These are phyloP conservation scores for Mrakia blollopis DNA, from an alignment of 768 basidiomycete species.

Conservation along the genomic window DNA sequence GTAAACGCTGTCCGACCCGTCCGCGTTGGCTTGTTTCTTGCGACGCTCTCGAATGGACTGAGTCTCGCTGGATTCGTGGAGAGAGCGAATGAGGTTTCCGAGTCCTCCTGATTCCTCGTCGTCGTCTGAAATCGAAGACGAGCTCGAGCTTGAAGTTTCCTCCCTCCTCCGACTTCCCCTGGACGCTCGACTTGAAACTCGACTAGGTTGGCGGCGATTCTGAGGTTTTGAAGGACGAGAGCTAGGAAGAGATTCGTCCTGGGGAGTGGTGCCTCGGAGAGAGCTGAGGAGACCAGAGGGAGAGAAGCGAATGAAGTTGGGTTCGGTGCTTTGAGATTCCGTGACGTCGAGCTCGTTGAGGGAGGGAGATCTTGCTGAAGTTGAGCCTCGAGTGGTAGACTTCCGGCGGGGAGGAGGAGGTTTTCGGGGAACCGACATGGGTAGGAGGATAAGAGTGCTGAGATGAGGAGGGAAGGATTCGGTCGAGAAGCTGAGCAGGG, in stretches of 20 bases:
- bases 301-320: not conserved
- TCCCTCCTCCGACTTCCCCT: not conserved
- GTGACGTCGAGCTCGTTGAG: too few species aligned
- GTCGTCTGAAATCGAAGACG: not conserved
- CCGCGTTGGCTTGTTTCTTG: not conserved
- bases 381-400: too few species aligned
- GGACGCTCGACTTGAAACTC: not conserved
- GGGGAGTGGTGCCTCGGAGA: not conserved
- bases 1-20: not conserved
- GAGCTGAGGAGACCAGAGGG: constrained; percentile 1
- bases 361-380: too few species aligned
- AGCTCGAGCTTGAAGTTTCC: not conserved
- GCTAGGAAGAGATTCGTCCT: not conserved
- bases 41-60: not conserved
- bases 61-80: constrained; percentile 1
- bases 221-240: not conserved
- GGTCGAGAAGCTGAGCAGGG: too few species aligned
- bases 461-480: too few species aligned
- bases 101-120: not conserved
- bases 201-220: not conserved
- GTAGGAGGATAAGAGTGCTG: too few species aligned
- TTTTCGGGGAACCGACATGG: too few species aligned
- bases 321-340: not conserved
- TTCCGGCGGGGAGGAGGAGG: too few species aligned
- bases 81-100: constrained; percentile 7